phyloP scores from a whole-genome alignment of 805 yeast genomes.

The Candida endomychidarum region DNA sequence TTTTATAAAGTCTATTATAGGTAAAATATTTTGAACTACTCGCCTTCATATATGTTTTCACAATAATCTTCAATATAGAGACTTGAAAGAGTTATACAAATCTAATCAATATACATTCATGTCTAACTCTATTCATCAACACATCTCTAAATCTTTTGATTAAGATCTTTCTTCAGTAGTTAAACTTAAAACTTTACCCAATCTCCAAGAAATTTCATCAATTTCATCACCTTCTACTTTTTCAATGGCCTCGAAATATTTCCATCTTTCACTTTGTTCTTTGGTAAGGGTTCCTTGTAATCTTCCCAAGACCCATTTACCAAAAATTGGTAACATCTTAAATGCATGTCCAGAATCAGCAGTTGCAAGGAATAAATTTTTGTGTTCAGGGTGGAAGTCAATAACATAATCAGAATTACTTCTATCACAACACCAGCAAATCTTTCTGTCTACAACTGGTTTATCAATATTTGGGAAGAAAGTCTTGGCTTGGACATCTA shows the following conservation, averaged over 20 bases:
- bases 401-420: slow-evolving; percentile 33
- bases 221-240: slow-evolving; percentile 11
- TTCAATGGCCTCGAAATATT: slow-evolving; percentile 14
- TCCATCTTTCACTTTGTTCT: slow-evolving; percentile 12
- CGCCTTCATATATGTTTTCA: too few relatives aligned
- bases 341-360: slow-evolving; percentile 44
- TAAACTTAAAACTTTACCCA: slow-evolving; percentile 13
- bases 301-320: slow-evolving; percentile 20
- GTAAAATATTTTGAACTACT: too few relatives aligned
- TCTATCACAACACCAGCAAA: slow-evolving; percentile 37
- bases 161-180: slow-evolving; percentile 1
- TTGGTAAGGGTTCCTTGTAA: slow-evolving; percentile 11
- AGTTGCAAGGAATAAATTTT: slow-evolving; percentile 30
- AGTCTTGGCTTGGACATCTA: slow-evolving; percentile 9
- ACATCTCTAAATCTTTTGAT: too few relatives aligned
- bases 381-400: slow-evolving; percentile 30
- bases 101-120: too few relatives aligned
- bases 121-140: too few relatives aligned
- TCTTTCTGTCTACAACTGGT: slow-evolving; percentile 14
- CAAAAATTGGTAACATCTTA: slow-evolving; percentile 36
- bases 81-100: too few relatives aligned
- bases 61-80: too few relatives aligned
- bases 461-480: slow-evolving; percentile 14
- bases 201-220: slow-evolving; percentile 14
- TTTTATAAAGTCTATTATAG: too few relatives aligned